phyloP scores from a whole-genome alignment of 208 protist genomes.

The Acanthamoeba culbertsoni region DNA sequence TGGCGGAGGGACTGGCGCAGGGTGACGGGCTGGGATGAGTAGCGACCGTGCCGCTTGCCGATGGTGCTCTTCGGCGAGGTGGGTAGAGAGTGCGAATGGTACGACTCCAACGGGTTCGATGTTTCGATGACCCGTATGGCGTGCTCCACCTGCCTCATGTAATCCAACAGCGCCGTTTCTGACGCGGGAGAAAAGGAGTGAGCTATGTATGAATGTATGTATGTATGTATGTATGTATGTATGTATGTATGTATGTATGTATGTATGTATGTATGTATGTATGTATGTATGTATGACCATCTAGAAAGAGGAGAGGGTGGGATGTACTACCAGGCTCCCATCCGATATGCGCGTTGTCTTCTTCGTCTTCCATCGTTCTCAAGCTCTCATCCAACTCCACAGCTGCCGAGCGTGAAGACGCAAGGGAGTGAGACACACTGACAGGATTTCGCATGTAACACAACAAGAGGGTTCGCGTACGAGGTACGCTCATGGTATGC shows the following conservation, averaged over 20 bases:
- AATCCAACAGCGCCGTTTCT: constrained; percentile 5
- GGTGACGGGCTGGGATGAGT: background rate
- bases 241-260: too few species aligned
- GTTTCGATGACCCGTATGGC: background rate
- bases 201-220: background rate
- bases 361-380: background rate
- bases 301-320: too few species aligned
- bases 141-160: constrained; percentile 28
- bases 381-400: background rate
- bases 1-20: background rate
- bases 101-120: background rate
- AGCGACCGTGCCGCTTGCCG: background rate
- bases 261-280: too few species aligned
- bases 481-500: constrained; percentile 17
- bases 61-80: background rate
- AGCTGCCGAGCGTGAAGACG: background rate
- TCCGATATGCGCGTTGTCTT: background rate
- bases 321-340: constrained; percentile 32
- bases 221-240: background rate
- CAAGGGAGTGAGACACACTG: background rate
- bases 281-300: too few species aligned
- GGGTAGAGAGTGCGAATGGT: constrained; percentile 8
- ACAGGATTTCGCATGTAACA: background rate
- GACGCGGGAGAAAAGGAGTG: background rate
- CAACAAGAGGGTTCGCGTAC: background rate